Percentiles rank a stretch among this genome's conserved stretches.
Conservation (phyloP, 2,329 filamentous ascomycete genomes). For the Xylaria sp. region DNA sequence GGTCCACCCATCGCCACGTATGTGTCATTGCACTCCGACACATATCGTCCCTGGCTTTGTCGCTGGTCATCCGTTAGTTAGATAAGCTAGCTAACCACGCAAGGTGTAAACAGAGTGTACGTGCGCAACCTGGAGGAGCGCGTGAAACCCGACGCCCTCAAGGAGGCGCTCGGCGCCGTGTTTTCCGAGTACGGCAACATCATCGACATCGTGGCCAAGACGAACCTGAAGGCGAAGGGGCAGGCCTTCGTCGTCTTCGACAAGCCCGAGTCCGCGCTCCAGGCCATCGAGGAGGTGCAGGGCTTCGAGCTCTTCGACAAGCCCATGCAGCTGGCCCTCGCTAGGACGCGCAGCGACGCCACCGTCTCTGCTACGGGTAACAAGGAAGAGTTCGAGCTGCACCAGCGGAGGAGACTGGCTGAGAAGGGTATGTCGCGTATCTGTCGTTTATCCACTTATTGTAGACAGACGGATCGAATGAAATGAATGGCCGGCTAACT, state of each 20-base stretch:
- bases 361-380: conserved; percentile 80
- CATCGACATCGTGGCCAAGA: conserved; percentile 87
- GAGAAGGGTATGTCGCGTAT: conserved; percentile 78
- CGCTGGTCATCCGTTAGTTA: conserved; percentile 21
- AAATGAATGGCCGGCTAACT: not conserved
- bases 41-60: conserved; percentile 51
- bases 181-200: conserved; percentile 91
- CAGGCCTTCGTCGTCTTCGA: conserved; percentile 97
- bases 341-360: conserved; percentile 85
- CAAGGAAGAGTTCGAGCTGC: conserved; percentile 83
- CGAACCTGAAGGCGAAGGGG: conserved; percentile 89
- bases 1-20: conserved; percentile 69
- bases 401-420: conserved; percentile 84
- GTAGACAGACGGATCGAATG: not conserved
- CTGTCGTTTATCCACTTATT: not conserved
- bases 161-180: conserved; percentile 76
- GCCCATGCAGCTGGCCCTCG: conserved; percentile 85
- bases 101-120: conserved; percentile 64
- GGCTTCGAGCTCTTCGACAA: conserved; percentile 95
- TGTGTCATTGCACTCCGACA: conserved; percentile 80
- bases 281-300: conserved; percentile 88
- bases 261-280: conserved; percentile 76
- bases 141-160: conserved; percentile 82
- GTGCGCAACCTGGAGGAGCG: conserved; percentile 91
- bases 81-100: conserved; percentile 24